A percentile compares a stretch with the other conserved stretches of the same genome.
phyloP scores from a whole-genome alignment of 2,329 filamentous ascomycete genomes.

The Alternaria metachromatica region DNA sequence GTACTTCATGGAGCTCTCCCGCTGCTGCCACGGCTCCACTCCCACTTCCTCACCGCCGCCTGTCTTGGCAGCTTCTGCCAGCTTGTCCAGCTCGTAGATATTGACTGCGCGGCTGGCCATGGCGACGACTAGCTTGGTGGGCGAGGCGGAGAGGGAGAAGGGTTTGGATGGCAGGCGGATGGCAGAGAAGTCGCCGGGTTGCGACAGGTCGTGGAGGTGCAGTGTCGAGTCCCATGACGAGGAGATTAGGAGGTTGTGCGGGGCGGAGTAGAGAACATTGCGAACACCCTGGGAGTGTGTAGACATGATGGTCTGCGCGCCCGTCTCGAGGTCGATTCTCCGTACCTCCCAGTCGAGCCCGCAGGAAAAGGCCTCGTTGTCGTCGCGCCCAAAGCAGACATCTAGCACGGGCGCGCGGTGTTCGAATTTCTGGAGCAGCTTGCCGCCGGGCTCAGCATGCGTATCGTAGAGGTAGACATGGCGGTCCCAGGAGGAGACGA shows the following conservation, averaged over 20 bases:
- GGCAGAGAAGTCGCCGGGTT: slow-evolving; percentile 63
- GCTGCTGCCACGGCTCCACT: slow-evolving; percentile 85
- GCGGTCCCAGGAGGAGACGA: slow-evolving; percentile 96
- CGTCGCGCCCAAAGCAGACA: slow-evolving; percentile 85
- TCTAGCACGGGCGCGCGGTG: slow-evolving; percentile 87
- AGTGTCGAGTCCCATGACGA: slow-evolving; percentile 93
- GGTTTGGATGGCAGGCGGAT: slow-evolving; percentile 83
- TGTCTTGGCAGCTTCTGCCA: slow-evolving; percentile 54
- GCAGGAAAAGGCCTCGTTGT: slow-evolving; percentile 83
- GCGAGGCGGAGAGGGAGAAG: slow-evolving; percentile 79
- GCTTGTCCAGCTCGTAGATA: slow-evolving; percentile 85
- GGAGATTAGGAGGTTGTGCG: slow-evolving; percentile 81
- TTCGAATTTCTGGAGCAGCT: slow-evolving; percentile 75
- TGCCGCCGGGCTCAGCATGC: slow-evolving; percentile 64
- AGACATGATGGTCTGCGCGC: slow-evolving; percentile 76
- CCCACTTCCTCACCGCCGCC: slow-evolving; percentile 46
- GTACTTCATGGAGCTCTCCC: slow-evolving; percentile 94
- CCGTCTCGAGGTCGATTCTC: slow-evolving; percentile 76
- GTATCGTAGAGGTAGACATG: slow-evolving; percentile 89
- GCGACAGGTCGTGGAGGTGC: slow-evolving; percentile 75
- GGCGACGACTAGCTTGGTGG: slow-evolving; percentile 89
- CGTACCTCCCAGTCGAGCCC: slow-evolving; percentile 88
- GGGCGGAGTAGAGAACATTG: slow-evolving; percentile 79
- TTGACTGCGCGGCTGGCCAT: slow-evolving; percentile 94
- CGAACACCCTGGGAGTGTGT: slow-evolving; percentile 82